A percentile compares a stretch with the other conserved stretches of the same genome.
Evolutionary conservation across 441 rosid genomes (phyloP).

Genomic region (Bruguiera hainesii): DNA sequence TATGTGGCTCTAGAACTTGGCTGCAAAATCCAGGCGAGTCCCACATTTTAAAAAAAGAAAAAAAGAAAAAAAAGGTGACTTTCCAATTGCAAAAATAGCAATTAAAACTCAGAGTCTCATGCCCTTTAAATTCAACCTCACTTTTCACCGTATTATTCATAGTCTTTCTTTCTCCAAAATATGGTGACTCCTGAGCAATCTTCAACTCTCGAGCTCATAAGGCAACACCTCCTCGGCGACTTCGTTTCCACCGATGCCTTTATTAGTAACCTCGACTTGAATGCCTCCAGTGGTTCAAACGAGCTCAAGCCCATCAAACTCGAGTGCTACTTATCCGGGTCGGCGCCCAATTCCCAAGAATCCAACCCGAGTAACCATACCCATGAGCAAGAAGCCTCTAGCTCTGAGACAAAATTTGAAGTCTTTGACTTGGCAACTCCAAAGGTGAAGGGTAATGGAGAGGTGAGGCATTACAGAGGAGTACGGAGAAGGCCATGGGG

Average conservation of each 20-base stretch:
- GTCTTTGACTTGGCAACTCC: constrained; percentile 20
- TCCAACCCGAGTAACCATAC: constrained; percentile 18
- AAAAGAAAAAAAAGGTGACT: not conserved
- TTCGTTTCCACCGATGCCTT: constrained; percentile 42
- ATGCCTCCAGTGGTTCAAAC: constrained; percentile 14
- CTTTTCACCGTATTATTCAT: not conserved
- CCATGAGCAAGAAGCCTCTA: constrained; percentile 19
- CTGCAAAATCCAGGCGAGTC: constrained; percentile 5
- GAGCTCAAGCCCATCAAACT: constrained; percentile 32
- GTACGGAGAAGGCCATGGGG: constrained; percentile 94
- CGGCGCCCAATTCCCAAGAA: constrained; percentile 31
- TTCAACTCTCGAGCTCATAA: constrained; percentile 35
- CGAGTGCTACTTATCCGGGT: constrained; percentile 24
- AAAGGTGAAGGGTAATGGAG: constrained; percentile 17
- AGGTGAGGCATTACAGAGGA: constrained; percentile 67
- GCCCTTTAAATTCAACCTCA: not conserved
- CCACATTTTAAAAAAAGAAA: not conserved
- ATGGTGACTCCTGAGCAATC: constrained; percentile 41
- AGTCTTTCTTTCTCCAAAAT: not conserved
- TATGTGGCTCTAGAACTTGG: not conserved
- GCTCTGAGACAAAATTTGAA: constrained; percentile 28
- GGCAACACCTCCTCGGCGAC: constrained; percentile 58
- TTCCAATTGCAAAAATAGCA: not conserved
- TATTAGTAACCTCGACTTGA: constrained; percentile 32
- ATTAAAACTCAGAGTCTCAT: not conserved